Evolutionary conservation across 1,139 yeast species (phyloP).

Genomic region (Hansenula lynferdii): DNA sequence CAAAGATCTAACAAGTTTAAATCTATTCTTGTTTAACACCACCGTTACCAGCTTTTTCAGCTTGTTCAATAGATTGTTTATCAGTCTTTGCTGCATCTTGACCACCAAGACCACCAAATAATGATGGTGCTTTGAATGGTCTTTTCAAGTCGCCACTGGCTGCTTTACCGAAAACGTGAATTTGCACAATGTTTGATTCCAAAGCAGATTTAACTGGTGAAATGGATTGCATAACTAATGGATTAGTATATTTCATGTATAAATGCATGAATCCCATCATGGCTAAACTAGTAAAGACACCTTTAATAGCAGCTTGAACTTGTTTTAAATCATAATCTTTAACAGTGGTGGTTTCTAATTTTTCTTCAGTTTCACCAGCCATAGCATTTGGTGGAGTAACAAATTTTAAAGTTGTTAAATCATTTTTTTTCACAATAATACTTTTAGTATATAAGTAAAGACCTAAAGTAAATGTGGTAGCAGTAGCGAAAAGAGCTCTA

Average conservation of each 20-base stretch:
- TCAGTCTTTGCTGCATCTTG: conserved; percentile 67
- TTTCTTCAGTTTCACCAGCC: conserved; percentile 69
- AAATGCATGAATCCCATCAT: conserved; percentile 99
- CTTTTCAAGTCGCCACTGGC: conserved; percentile 93
- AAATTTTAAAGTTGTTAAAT: conserved; percentile 87
- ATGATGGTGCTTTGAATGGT: conserved; percentile 89
- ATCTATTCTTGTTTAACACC: conserved; percentile 84
- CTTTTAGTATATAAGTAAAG: conserved; percentile 62
- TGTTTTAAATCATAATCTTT: conserved; percentile 93
- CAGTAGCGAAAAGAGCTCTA: conserved; percentile 64
- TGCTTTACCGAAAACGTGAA: conserved; percentile 79
- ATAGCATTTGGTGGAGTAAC: conserved; percentile 83
- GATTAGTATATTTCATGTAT: conserved; percentile 97
- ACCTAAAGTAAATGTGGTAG: conserved; percentile 61
- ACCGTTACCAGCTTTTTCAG: conserved; percentile 84
- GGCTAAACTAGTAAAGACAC: conserved; percentile 84
- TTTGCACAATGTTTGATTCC: conserved; percentile 88
- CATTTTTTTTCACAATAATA: conserved; percentile 71
- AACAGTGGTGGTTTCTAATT: conserved; percentile 81
- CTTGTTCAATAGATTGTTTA: conserved; percentile 78
- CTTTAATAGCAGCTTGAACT: conserved; percentile 71
- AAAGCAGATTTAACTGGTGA: conserved; percentile 87
- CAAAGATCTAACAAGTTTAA: not conserved
- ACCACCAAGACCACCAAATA: conserved; percentile 69
- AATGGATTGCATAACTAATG: conserved; percentile 90